These are phyloP conservation scores for Pholiota conissans DNA, from an alignment of 768 basidiomycete genomes.

Conservation along the genomic window DNA sequence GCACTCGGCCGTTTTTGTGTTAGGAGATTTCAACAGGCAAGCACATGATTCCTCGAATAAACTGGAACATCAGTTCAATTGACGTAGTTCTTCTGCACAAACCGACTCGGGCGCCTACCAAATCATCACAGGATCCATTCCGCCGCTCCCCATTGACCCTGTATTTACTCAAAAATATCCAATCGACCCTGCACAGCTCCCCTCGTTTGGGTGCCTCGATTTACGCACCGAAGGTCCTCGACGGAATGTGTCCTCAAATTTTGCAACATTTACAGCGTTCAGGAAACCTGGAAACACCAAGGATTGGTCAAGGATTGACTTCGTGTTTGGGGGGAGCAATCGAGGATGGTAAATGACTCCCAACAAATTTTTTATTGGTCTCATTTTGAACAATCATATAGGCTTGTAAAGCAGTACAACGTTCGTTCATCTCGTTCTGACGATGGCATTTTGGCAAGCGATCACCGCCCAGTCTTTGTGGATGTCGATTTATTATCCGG, in stretches of 20 bases:
- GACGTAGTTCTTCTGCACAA: conserved; percentile 36
- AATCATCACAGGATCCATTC: conserved; percentile 42
- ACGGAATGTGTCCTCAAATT: neutral
- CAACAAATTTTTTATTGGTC: neutral
- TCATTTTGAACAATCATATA: neutral
- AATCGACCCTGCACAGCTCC: neutral
- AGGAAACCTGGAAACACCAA: conserved; percentile 33
- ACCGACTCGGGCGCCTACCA: conserved; percentile 49
- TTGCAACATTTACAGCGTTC: conserved; percentile 50
- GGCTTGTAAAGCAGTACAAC: conserved; percentile 34
- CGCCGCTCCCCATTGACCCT: conserved; percentile 37
- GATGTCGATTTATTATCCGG: conserved; percentile 21
- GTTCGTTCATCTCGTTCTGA: conserved; percentile 43
- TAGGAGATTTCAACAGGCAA: conserved; percentile 53
- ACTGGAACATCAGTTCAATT: neutral
- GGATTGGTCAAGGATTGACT: conserved; percentile 6
- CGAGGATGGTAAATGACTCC: conserved; percentile 34
- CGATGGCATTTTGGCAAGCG: conserved; percentile 54
- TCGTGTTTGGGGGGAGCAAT: conserved; percentile 9
- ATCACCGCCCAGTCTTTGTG: conserved; percentile 55
- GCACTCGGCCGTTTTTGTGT: conserved; percentile 42
- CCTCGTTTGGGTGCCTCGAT: neutral
- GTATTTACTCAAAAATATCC: neutral
- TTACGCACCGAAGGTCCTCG: neutral
- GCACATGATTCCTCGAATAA: neutral